Percentiles rank a stretch among this genome's conserved stretches.
phyloP scores from a whole-genome alignment of 1,284 basidiomycete genomes.

The Apiotrichum siamense region DNA sequence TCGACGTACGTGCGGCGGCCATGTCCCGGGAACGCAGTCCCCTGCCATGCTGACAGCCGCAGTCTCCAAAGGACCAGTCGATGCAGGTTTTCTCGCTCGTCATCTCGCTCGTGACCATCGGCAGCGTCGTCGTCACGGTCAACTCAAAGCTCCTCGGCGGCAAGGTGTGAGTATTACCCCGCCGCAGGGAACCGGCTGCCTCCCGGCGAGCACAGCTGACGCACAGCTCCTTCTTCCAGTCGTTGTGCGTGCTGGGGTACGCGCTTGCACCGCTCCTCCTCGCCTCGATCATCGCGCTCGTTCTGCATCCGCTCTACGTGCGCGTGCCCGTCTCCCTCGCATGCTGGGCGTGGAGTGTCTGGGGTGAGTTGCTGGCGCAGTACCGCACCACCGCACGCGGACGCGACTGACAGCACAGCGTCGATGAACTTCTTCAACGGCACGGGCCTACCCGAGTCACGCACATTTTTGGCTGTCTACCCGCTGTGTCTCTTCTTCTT shows the following conservation, averaged over 20 bases:
- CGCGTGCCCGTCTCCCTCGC: conserved; percentile 73
- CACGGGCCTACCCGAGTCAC: conserved; percentile 79
- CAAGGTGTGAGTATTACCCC: conserved; percentile 62
- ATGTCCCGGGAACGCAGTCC: background rate
- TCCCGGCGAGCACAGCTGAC: background rate
- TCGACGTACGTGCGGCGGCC: conserved; percentile 60
- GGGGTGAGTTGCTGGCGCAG: conserved; percentile 75
- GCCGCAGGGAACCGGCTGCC: background rate
- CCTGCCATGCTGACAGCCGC: conserved; percentile 5
- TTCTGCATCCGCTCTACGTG: conserved; percentile 77
- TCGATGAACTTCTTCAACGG: conserved; percentile 91
- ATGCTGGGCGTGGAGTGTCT: conserved; percentile 90
- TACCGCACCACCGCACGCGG: background rate
- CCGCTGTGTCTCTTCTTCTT: conserved; percentile 62
- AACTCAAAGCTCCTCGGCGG: conserved; percentile 95
- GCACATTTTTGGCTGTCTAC: conserved; percentile 85
- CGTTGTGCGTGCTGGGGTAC: conserved; percentile 81
- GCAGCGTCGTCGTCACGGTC: conserved; percentile 79
- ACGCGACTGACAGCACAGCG: conserved; percentile 54
- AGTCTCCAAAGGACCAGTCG: conserved; percentile 78
- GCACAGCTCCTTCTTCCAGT: conserved; percentile 86
- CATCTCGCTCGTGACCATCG: conserved; percentile 81
- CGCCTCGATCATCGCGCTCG: conserved; percentile 77
- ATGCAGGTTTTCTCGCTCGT: conserved; percentile 87
- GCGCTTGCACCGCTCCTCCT: conserved; percentile 84